Percentiles rank a stretch among this genome's conserved stretches.
Conservation (phyloP, 345 rosid species). For the Camelina laxa region DNA sequence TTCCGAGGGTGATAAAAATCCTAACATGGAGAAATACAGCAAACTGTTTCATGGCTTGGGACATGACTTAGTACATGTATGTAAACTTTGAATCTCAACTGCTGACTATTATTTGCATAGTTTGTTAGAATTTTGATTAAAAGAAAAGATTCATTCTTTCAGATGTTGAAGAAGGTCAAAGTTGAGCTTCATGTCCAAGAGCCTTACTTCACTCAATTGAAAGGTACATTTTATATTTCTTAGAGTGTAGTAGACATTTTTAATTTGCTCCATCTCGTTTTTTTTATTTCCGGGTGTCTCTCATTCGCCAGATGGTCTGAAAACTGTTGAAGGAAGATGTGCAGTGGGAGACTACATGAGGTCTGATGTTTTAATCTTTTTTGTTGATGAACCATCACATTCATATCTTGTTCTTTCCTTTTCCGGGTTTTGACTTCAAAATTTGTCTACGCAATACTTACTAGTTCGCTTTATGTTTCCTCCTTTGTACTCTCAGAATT, state of each 20-base stretch:
- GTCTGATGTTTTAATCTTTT: constrained; percentile 39
- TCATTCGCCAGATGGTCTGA: constrained; percentile 61
- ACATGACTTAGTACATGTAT: constrained; percentile 50
- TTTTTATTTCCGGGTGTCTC: background rate
- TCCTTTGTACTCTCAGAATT: constrained; percentile 52
- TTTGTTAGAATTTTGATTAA: background rate
- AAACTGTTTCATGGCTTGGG: constrained; percentile 46
- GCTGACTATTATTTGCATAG: background rate
- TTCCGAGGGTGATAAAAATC: constrained; percentile 38
- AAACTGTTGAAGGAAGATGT: constrained; percentile 87
- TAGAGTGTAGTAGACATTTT: background rate
- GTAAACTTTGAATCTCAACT: constrained; percentile 23
- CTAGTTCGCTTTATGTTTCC: constrained; percentile 9
- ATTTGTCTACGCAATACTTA: background rate
- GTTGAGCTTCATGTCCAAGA: constrained; percentile 80
- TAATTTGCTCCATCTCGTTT: constrained; percentile 1
- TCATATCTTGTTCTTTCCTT: background rate
- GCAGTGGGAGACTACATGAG: constrained; percentile 67
- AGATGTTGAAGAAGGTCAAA: constrained; percentile 60
- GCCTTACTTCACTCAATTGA: constrained; percentile 69
- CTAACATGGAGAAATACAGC: constrained; percentile 40
- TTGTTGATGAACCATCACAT: background rate
- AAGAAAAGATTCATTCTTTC: constrained; percentile 15
- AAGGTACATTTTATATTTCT: constrained; percentile 48
- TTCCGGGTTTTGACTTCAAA: background rate